Conservation (phyloP, 108 stramenopile genomes). For the Nannochloropsis gaditana region DNA sequence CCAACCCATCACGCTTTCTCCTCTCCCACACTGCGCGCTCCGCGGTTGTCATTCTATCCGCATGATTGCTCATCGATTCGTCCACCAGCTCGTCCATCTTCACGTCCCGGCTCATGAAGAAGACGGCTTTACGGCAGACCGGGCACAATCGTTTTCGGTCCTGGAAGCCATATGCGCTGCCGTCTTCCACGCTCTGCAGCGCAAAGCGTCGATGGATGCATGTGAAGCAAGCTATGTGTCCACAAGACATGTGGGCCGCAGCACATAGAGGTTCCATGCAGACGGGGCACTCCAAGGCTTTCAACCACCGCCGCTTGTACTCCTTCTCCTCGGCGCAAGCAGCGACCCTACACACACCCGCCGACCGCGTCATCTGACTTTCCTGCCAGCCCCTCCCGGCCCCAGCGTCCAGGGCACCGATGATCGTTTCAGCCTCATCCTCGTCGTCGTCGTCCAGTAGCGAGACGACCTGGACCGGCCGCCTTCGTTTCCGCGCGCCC, state of each 20-base stretch:
- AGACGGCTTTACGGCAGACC: background rate
- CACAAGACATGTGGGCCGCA: background rate
- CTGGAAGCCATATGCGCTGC: background rate
- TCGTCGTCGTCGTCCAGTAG: background rate
- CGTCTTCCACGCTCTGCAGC: background rate
- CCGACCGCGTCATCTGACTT: background rate
- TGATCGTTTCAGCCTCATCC: background rate
- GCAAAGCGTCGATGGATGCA: background rate
- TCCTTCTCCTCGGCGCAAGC: background rate
- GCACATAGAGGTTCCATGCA: background rate
- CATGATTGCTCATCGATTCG: background rate
- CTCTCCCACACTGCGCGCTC: background rate
- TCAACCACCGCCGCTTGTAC: background rate
- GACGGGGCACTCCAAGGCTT: background rate
- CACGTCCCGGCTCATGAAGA: slow-evolving; percentile 4
- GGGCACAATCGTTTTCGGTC: background rate
- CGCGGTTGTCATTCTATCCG: background rate
- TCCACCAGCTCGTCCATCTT: background rate
- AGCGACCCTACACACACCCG: background rate
- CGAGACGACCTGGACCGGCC: background rate
- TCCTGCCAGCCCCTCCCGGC: too few relatives aligned
- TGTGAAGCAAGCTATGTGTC: background rate
- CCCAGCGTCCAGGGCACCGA: too few relatives aligned
- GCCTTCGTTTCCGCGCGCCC: background rate
- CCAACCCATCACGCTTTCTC: background rate